Evolutionary conservation across 352 stramenopile genomes (phyloP), one percentile per base, ranked within the genome.

Genomic region (Globisporangium okanoganense): DNA sequence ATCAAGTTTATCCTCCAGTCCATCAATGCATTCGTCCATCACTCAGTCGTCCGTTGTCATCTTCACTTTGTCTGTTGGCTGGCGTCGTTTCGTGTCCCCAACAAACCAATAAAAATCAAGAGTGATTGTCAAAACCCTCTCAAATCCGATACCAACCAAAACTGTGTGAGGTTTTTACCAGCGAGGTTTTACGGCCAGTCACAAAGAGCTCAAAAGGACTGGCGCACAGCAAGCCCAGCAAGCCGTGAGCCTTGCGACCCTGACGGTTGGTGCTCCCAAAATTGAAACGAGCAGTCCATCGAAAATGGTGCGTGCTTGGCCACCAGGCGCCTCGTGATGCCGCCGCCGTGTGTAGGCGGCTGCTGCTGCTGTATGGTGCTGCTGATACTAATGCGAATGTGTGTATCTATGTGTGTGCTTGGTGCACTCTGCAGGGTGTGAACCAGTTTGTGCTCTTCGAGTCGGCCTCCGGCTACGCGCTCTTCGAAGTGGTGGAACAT

Each of bases 401-500:
- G 40, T 61, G 25, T 40, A 12, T 6, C 40, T 22, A 14, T 27
- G 43, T 50, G 16, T 50, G 4, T 8, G 1, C 25, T n/a, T 5
- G 7, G 25, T 41, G 41, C 20, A 29, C 9, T n/a, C 22, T n/a
- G 43, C 53, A 82, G 74, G 71, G 71, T 68, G 71, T 75, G 3
- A 94, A 92, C 75, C 86, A 88, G 66, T 92, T 94, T 67, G 89
- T 98, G 53, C 83, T 99, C 54, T 97, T 99, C 67, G 98, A 99
- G 79, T 97, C 92, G 58, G 97, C 98, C 29, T 98, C 97, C 38
- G 98, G 98, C 66, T 99, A 99, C 78, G 96, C 90, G 50, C 90
- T 99, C 47, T 99, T 99, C 67, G 97, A 99, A 62, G 91, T 99
- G 13, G 85, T 99, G 9, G 94, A 99, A 70, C 88, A 97, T 71